Evolutionary conservation across 805 yeast species (phyloP).

Genomic region (Nakazawaea ishiwadae): DNA sequence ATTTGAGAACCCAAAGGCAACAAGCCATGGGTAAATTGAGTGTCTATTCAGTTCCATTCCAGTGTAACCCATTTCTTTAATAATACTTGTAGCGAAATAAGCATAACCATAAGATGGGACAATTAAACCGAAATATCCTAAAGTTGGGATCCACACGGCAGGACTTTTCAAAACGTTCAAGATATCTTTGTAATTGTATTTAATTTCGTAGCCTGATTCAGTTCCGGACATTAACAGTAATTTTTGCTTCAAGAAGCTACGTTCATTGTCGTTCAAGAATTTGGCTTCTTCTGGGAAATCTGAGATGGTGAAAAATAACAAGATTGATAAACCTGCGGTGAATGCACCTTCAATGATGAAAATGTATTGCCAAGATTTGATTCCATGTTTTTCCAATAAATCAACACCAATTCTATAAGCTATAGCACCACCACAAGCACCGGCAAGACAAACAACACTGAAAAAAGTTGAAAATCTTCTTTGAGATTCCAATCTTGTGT

Average conservation of each 20-base stretch:
- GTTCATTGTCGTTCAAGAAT: conserved; percentile 34
- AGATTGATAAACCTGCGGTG: conserved; percentile 23
- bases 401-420: conserved; percentile 38
- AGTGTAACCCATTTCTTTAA: conserved; percentile 56
- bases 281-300: conserved; percentile 44
- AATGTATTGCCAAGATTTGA: conserved; percentile 46
- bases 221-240: conserved; percentile 38
- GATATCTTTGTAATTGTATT: conserved; percentile 42
- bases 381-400: conserved; percentile 32
- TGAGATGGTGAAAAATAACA: conserved; percentile 39
- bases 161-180: conserved; percentile 52
- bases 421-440: conserved; percentile 47
- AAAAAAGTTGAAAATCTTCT: conserved; percentile 33
- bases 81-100: conserved; percentile 66
- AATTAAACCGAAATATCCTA: conserved; percentile 60
- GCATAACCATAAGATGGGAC: conserved; percentile 78
- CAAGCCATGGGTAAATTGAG: conserved; percentile 83
- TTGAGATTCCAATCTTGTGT: conserved; percentile 36
- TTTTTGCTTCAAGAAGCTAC: conserved; percentile 44
- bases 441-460: conserved; percentile 42
- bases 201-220: conserved; percentile 45
- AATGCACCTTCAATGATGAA: conserved; percentile 44
- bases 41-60: conserved; percentile 73
- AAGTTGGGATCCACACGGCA: conserved; percentile 50
- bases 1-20: conserved; percentile 66